Percentiles rank a stretch among this genome's conserved stretches.
Conservation (phyloP, 768 basidiomycete genomes). For the Cystobasidium onofrii region DNA sequence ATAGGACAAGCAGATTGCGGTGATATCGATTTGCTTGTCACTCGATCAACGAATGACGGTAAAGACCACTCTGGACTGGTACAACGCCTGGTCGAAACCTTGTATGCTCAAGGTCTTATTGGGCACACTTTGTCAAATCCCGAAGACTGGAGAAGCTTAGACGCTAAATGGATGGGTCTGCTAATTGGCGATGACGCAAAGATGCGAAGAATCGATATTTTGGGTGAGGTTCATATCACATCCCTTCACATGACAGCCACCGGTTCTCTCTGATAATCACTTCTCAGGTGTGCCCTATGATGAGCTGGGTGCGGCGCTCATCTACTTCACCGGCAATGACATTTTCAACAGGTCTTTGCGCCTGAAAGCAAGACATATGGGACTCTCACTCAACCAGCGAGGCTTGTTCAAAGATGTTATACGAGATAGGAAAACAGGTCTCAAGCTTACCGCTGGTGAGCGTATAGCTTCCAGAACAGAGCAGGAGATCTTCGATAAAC, state of each 20-base stretch:
- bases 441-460: slow-evolving; percentile 49
- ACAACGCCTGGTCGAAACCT: slow-evolving; percentile 52
- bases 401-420: slow-evolving; percentile 67
- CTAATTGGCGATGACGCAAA: slow-evolving; percentile 49
- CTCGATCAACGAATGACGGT: slow-evolving; percentile 64
- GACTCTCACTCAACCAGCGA: slow-evolving; percentile 78
- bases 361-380: slow-evolving; percentile 68
- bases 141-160: slow-evolving; percentile 59
- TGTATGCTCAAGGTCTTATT: slow-evolving; percentile 59
- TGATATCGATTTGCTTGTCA: slow-evolving; percentile 84
- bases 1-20: slow-evolving; percentile 68
- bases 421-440: slow-evolving; percentile 59
- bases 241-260: not conserved
- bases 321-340: slow-evolving; percentile 94
- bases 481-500: slow-evolving; percentile 69
- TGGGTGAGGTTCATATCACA: slow-evolving; percentile 9
- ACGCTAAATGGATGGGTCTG: slow-evolving; percentile 73
- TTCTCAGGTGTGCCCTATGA: slow-evolving; percentile 70
- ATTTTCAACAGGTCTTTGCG: slow-evolving; percentile 88
- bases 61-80: slow-evolving; percentile 59
- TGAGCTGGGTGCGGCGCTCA: slow-evolving; percentile 68
- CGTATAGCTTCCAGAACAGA: slow-evolving; percentile 54
- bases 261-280: slow-evolving; percentile 48
- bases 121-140: slow-evolving; percentile 72
- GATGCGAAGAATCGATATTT: slow-evolving; percentile 60